phyloP scores from a whole-genome alignment of 2,329 filamentous ascomycete species.

The Aspergillus sp. region DNA sequence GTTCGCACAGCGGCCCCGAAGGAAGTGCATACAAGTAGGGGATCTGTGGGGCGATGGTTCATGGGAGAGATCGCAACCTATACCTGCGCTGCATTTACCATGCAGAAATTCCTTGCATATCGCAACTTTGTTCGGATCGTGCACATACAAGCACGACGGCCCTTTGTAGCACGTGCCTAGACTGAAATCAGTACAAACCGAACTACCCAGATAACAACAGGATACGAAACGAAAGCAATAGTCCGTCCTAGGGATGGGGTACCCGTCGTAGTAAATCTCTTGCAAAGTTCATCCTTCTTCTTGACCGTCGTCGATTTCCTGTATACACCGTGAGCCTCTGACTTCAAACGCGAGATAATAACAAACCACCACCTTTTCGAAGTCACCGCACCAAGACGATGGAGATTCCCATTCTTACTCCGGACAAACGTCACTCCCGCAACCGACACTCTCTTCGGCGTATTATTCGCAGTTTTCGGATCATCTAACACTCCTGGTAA shows the following conservation, averaged over 20 bases:
- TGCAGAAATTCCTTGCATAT: conserved; percentile 82
- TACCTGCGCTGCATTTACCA: conserved; percentile 66
- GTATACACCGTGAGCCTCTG: conserved; percentile 11
- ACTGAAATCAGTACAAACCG: conserved; percentile 40
- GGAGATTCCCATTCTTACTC: conserved; percentile 80
- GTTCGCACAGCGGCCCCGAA: conserved; percentile 84
- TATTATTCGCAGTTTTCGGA: conserved; percentile 53
- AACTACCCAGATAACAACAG: conserved; percentile 18
- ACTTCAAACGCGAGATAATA: background rate
- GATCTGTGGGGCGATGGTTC: conserved; percentile 73
- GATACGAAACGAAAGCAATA: conserved; percentile 1
- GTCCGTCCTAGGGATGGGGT: conserved; percentile 27
- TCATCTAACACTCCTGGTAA: conserved; percentile 42
- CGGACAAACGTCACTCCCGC: conserved; percentile 75
- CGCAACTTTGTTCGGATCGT: conserved; percentile 79
- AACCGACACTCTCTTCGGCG: conserved; percentile 64
- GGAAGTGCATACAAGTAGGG: conserved; percentile 81
- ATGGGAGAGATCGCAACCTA: conserved; percentile 84
- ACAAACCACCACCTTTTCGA: conserved; percentile 60
- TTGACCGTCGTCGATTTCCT: conserved; percentile 45
- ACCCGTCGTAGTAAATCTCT: conserved; percentile 51
- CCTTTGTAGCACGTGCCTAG: conserved; percentile 81
- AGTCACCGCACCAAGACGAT: conserved; percentile 66
- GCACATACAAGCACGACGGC: conserved; percentile 67
- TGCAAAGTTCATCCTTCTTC: conserved; percentile 68